These are phyloP conservation scores for Papilionanthe hybrid DNA, from an alignment of 116 monocot genomes.

Conservation along the genomic window DNA sequence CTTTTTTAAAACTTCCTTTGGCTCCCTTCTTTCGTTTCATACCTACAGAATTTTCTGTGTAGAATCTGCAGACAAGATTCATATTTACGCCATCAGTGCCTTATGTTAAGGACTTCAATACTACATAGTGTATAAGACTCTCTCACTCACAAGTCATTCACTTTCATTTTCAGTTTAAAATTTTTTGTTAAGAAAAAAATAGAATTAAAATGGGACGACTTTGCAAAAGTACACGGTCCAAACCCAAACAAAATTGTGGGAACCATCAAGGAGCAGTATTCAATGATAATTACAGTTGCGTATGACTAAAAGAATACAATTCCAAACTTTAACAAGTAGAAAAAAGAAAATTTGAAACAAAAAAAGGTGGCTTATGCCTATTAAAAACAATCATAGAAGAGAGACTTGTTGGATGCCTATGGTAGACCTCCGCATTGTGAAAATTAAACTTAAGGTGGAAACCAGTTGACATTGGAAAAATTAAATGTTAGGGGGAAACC, in stretches of 20 bases:
- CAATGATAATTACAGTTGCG: background rate
- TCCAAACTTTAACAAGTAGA: background rate
- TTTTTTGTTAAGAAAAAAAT: background rate
- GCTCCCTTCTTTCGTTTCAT: conserved; percentile 80
- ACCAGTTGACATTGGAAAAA: no score
- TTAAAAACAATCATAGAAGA: no score
- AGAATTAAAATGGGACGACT: background rate
- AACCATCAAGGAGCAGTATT: background rate
- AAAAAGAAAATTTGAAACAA: background rate
- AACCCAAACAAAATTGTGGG: background rate
- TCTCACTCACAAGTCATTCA: background rate
- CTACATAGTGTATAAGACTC: background rate
- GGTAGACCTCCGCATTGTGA: no score
- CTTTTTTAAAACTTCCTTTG: conserved; percentile 53
- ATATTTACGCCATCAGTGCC: background rate
- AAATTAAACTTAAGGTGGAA: no score
- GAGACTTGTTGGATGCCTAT: no score
- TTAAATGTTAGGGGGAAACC: no score
- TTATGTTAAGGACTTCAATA: background rate
- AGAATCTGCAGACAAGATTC: background rate
- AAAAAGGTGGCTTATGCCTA: no score
- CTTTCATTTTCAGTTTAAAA: background rate
- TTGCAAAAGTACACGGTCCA: background rate
- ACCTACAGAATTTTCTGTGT: conserved; percentile 9
- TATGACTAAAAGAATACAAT: background rate